Percentiles rank a stretch among this genome's conserved stretches.
Evolutionary conservation across 768 basidiomycete genomes (phyloP).

Genomic region (Trametes gibbosa): DNA sequence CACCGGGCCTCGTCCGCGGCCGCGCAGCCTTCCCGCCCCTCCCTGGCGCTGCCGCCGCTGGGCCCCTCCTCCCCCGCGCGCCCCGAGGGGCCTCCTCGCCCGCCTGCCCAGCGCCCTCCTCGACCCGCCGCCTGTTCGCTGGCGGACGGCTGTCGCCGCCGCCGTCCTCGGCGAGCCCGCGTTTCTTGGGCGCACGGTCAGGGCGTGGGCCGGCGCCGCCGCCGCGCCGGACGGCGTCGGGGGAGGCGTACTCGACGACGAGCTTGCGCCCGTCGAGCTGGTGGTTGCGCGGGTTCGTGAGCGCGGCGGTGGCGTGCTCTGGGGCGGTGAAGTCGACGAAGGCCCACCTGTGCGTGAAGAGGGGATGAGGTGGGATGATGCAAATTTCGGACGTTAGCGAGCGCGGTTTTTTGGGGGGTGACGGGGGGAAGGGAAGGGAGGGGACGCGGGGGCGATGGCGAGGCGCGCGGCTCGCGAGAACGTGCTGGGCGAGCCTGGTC

Average conservation of each 20-base stretch:
- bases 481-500: neutral
- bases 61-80: neutral
- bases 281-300: slow-evolving; percentile 84
- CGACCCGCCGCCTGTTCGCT: slow-evolving; percentile 24
- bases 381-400: neutral
- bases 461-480: neutral
- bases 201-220: slow-evolving; percentile 33
- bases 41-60: neutral
- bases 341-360: slow-evolving; percentile 63
- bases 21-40: slow-evolving; percentile 25
- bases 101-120: slow-evolving; percentile 12
- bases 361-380: no score
- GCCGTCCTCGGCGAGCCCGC: slow-evolving; percentile 11
- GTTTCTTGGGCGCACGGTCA: slow-evolving; percentile 2
- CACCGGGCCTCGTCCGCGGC: slow-evolving; percentile 69
- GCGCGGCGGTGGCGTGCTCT: slow-evolving; percentile 76
- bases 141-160: slow-evolving; percentile 20
- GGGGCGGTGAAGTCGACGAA: slow-evolving; percentile 87
- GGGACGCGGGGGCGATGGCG: neutral
- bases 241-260: slow-evolving; percentile 84
- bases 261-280: slow-evolving; percentile 80
- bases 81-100: neutral
- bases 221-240: slow-evolving; percentile 86
- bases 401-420: neutral
- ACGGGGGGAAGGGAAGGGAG: neutral